Percentiles rank a stretch among this genome's conserved stretches.
Evolutionary conservation across 352 stramenopile species (phyloP).

Genomic region (Halophytophthora batemanensis): DNA sequence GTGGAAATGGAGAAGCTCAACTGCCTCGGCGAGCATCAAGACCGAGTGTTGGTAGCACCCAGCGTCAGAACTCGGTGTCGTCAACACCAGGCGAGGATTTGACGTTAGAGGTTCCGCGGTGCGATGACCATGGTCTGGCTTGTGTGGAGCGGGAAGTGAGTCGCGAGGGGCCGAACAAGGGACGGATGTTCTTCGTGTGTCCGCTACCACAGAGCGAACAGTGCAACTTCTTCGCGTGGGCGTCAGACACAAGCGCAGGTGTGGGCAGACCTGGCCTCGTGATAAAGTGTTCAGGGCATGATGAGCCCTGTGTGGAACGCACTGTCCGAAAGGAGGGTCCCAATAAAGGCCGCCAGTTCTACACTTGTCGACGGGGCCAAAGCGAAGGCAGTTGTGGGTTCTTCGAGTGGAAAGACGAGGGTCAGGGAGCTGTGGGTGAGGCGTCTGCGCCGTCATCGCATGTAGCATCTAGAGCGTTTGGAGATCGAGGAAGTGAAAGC

Average conservation of each 20-base stretch:
- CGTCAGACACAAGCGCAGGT: slow-evolving; percentile 51
- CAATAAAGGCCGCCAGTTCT: slow-evolving; percentile 71
- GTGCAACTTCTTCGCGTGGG: slow-evolving; percentile 93
- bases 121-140: slow-evolving; percentile 41
- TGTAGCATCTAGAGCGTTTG: not conserved
- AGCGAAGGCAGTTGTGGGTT: slow-evolving; percentile 65
- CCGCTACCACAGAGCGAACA: slow-evolving; percentile 77
- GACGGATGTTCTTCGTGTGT: slow-evolving; percentile 91
- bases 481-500: not conserved
- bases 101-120: slow-evolving; percentile 31
- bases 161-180: slow-evolving; percentile 86
- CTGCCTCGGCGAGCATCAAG: slow-evolving; percentile 9
- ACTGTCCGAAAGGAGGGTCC: slow-evolving; percentile 59
- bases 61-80: not conserved
- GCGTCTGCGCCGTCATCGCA: not conserved
- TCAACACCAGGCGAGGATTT: slow-evolving; percentile 1
- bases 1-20: slow-evolving; percentile 10
- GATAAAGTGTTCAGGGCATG: slow-evolving; percentile 51
- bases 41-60: not conserved
- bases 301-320: slow-evolving; percentile 61
- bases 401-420: slow-evolving; percentile 78
- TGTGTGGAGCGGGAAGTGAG: slow-evolving; percentile 54
- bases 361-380: slow-evolving; percentile 46
- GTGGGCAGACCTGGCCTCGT: slow-evolving; percentile 4
- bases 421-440: not conserved